Evolutionary conservation across 805 yeast species (phyloP).

Genomic region (Candida schatavii): DNA sequence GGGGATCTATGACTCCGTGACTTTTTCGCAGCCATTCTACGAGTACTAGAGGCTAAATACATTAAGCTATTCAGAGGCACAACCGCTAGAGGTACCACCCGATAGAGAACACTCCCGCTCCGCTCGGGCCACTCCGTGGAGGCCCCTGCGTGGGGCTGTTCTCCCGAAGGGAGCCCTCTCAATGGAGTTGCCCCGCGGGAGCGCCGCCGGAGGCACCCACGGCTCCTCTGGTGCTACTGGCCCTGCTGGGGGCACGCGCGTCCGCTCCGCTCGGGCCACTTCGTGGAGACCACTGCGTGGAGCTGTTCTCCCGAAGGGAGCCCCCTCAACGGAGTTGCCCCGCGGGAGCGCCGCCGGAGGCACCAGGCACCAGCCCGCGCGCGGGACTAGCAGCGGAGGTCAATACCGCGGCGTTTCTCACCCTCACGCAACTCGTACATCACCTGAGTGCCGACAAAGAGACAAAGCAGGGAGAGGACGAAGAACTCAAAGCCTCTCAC

Average conservation of each 20-base stretch:
- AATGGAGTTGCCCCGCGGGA: neutral
- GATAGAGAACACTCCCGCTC: neutral
- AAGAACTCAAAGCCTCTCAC: conserved; percentile 64
- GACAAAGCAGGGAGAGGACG: conserved; percentile 54
- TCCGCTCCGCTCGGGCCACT: neutral
- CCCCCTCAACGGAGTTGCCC: neutral
- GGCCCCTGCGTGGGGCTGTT: neutral
- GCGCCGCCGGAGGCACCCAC: neutral
- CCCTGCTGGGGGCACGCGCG: neutral
- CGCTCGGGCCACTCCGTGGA: neutral
- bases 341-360: neutral
- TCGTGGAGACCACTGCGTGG: neutral
- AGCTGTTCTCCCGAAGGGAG: neutral
- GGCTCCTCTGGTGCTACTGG: neutral
- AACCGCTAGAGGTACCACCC: too few relatives aligned
- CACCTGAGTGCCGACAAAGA: conserved; percentile 84
- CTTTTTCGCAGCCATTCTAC: too few relatives aligned
- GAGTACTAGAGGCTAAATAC: too few relatives aligned
- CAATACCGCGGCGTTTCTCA: conserved; percentile 80
- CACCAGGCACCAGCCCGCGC: neutral
- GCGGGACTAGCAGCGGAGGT: conserved; percentile 61
- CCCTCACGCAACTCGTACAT: conserved; percentile 92
- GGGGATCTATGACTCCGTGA: too few relatives aligned
- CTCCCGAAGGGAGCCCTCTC: neutral
- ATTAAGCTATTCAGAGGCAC: too few relatives aligned